These are phyloP conservation scores for Trypanosoma avium DNA, from an alignment of 208 protist genomes.

Conservation along the genomic window DNA sequence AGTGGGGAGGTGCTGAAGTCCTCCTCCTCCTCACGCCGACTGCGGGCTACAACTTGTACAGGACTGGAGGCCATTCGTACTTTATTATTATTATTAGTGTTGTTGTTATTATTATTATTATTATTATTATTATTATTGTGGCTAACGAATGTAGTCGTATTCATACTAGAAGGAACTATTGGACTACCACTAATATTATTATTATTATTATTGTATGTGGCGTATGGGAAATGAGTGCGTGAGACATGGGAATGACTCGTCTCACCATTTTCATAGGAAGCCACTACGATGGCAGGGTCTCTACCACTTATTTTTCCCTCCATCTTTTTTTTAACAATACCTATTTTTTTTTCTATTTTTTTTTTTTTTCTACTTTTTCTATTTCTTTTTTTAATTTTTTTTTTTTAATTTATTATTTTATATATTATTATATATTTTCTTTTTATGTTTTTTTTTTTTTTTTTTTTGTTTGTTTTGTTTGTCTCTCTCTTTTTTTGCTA, in stretches of 20 bases:
- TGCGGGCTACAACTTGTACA: not conserved
- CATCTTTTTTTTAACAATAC: slow-evolving; percentile 15
- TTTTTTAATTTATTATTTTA: not conserved
- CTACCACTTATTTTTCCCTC: slow-evolving; percentile 32
- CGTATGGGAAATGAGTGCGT: too few relatives aligned
- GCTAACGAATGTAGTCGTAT: too few relatives aligned
- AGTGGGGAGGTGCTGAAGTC: not conserved
- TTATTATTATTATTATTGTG: not conserved
- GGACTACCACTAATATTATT: not conserved
- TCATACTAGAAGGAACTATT: not conserved
- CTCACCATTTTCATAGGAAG: too few relatives aligned
- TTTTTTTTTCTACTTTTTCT: not conserved
- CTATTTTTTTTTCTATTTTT: not conserved
- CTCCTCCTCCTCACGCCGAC: not conserved
- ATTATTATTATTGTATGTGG: slow-evolving; percentile 11
- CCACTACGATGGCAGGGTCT: slow-evolving; percentile 3
- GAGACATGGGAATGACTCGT: too few relatives aligned
- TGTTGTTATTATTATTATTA: not conserved
- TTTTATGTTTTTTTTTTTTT: not conserved
- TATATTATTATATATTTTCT: not conserved
- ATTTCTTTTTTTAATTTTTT: not conserved
- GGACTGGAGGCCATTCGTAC: slow-evolving; percentile 6
- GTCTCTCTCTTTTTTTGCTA: not conserved
- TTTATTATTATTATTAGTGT: not conserved
- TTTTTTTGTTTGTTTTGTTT: slow-evolving; percentile 4